Base-by-base conservation (phyloP, 2,329 filamentous ascomycete species). In the Xylariaceae sp. region DNA sequence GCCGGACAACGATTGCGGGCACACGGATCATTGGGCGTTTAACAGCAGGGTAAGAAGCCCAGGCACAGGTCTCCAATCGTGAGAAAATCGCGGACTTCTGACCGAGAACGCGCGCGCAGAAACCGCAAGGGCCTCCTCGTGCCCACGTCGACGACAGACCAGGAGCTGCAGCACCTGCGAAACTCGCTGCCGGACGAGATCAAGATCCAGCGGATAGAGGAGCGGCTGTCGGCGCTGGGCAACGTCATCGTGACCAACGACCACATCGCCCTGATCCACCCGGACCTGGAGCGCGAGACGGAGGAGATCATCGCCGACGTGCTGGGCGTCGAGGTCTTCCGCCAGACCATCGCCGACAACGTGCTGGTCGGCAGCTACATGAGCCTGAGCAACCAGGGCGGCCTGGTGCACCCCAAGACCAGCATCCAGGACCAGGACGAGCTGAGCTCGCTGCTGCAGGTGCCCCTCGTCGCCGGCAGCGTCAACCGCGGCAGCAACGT, bases 251-350 rank as follows among this genome's bases (percentile, higher is more conserved):
- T 88, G 54, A 78, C 79, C 54, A 96, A 96, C 63, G 92, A 98
- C 64, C 89, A 95, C 64, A 92, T 96, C 48, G 92, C 92, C 33
- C 80, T 98, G 28, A 80, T 96, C 42, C 92, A 98, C 60, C 92
- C 92, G 9, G 92, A 98, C 56, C 72, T 98, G 40, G 92, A 96
- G 72, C 83, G 90, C 42, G 92, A 98, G 70, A 95, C 89, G 12
- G 92, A 98, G 65, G 92, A 98, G 68, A 95, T 98, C 50, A 89
- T 98, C 56, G 87, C 92, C 51, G 92, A 98, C 59, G 86, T 94
- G 39, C 68, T 93, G 14, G 85, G 85, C 43, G 85, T 93, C 37
- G 85, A 93, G 61, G 85, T 92, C 9, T 93, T 92, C 67, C 71
- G 86, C 43, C 92, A 98, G 70, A 96, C 92, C 29, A 83, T 98